These are phyloP conservation scores for Tylopilus felleus DNA, from an alignment of 768 basidiomycete genomes.

Conservation along the genomic window DNA sequence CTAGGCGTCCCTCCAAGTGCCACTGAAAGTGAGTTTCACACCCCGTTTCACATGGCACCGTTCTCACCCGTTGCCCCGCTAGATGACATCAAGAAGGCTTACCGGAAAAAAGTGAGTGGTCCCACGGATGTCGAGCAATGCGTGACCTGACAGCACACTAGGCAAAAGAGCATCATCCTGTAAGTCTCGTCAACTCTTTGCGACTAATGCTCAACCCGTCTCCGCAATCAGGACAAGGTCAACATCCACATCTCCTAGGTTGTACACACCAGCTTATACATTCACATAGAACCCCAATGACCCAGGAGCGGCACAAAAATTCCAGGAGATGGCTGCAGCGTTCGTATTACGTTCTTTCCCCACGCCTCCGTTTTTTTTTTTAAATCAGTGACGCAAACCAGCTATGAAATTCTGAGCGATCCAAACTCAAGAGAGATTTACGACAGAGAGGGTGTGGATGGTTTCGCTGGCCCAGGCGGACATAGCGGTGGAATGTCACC, in stretches of 20 bases:
- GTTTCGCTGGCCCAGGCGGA: slow-evolving; percentile 49
- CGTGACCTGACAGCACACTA: slow-evolving; percentile 32
- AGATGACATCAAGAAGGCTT: slow-evolving; percentile 93
- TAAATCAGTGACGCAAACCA: slow-evolving; percentile 27
- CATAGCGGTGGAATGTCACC: slow-evolving; percentile 42
- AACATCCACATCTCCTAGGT: slow-evolving; percentile 5
- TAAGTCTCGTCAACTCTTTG: slow-evolving; percentile 35
- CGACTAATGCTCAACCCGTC: not conserved
- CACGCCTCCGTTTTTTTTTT: slow-evolving; percentile 1
- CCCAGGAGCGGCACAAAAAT: slow-evolving; percentile 75
- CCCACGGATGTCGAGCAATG: not conserved
- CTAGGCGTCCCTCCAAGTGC: slow-evolving; percentile 71
- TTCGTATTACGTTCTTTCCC: slow-evolving; percentile 38
- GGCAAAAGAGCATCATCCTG: slow-evolving; percentile 89
- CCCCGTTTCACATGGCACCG: not conserved
- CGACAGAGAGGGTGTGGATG: slow-evolving; percentile 71
- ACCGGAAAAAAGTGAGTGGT: slow-evolving; percentile 77
- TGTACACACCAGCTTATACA: not conserved
- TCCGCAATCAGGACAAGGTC: slow-evolving; percentile 62
- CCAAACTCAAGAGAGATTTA: slow-evolving; percentile 65
- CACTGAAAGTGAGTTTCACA: slow-evolving; percentile 54
- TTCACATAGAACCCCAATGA: slow-evolving; percentile 76
- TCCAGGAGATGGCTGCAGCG: slow-evolving; percentile 89
- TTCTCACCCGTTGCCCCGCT: slow-evolving; percentile 13
- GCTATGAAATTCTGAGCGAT: slow-evolving; percentile 82